phyloP scores from a whole-genome alignment of 176 grass and related monocot species.

The Pontederia crassipes region DNA sequence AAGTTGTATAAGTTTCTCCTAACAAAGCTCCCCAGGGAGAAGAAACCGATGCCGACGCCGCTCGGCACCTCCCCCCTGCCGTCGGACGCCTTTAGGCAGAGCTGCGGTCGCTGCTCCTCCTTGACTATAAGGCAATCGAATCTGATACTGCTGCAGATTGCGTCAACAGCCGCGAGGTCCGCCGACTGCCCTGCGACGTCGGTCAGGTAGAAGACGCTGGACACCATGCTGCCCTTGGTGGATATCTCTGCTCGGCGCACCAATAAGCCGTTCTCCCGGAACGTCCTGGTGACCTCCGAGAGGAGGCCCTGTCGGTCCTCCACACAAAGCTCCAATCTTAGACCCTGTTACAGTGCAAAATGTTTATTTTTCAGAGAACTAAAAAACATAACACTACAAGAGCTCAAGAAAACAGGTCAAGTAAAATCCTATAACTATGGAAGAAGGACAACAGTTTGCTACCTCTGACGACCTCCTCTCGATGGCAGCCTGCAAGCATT shows the following conservation, averaged over 20 bases:
- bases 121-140: slow-evolving; percentile 7
- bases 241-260: slow-evolving; percentile 1
- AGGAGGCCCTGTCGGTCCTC: slow-evolving; percentile 8
- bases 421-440: background rate
- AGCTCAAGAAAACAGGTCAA: no score
- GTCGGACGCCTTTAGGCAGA: background rate
- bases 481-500: slow-evolving; percentile 13
- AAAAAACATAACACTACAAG: no score
- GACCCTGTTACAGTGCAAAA: background rate
- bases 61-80: background rate
- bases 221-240: slow-evolving; percentile 4
- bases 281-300: slow-evolving; percentile 9
- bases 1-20: slow-evolving; percentile 5
- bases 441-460: background rate
- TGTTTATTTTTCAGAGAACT: no score
- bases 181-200: slow-evolving; percentile 3
- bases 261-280: slow-evolving; percentile 14
- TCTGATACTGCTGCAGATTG: background rate
- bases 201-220: slow-evolving; percentile 5
- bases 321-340: slow-evolving; percentile 8
- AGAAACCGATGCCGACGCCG: background rate
- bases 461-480: slow-evolving; percentile 13
- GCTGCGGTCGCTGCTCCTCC: slow-evolving; percentile 6
- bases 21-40: background rate
- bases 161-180: background rate